A percentile compares a stretch with the other conserved stretches of the same genome.
Conservation (phyloP, 345 rosid genomes). For the Eucalyptus regnans region DNA sequence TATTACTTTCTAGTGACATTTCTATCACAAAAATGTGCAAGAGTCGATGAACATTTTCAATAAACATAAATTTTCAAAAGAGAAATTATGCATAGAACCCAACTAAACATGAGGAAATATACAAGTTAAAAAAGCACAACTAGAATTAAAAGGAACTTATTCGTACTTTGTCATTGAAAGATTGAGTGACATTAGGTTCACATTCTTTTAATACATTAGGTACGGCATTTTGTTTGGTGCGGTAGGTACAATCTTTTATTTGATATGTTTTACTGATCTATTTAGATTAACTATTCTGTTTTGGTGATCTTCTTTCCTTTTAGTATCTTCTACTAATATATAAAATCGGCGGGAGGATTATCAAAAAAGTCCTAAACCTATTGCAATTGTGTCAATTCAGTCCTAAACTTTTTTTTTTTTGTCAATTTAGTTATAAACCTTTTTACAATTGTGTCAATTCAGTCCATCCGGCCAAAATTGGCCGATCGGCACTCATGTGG, state of each 20-base stretch:
- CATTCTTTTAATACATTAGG: neutral
- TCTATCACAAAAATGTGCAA: neutral
- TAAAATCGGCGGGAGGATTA: neutral
- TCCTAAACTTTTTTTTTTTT: too few species aligned
- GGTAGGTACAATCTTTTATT: neutral
- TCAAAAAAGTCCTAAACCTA: too few species aligned
- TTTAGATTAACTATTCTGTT: neutral
- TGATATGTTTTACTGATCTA: neutral
- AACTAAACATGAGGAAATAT: neutral
- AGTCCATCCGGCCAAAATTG: too few species aligned
- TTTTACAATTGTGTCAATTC: too few species aligned
- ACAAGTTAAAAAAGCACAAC: neutral
- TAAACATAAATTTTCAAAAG: neutral
- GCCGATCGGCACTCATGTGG: too few species aligned
- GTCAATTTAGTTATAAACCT: too few species aligned
- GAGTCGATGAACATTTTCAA: neutral
- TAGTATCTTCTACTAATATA: neutral
- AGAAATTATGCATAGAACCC: neutral
- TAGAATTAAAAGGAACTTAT: neutral
- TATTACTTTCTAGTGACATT: neutral
- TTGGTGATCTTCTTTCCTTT: neutral
- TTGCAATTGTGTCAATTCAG: too few species aligned
- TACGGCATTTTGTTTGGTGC: neutral
- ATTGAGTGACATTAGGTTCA: neutral
- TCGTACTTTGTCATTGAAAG: neutral